Percentiles rank a stretch among this genome's conserved stretches.
Evolutionary conservation across 148 eudicot species (phyloP).

Genomic region (Silene uniflora): DNA sequence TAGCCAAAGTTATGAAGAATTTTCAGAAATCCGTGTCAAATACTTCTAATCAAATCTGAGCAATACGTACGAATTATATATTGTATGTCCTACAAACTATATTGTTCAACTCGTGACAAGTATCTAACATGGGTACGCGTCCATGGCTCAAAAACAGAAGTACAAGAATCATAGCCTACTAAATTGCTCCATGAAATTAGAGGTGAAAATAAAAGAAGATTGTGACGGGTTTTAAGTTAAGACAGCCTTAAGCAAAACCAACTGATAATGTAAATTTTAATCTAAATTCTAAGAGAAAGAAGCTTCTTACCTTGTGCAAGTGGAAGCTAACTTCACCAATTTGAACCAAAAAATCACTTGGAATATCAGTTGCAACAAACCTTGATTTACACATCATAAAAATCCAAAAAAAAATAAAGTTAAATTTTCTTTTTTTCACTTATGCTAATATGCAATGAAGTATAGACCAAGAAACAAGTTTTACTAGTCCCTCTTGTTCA

Average conservation of each 20-base stretch:
- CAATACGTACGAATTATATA: background rate
- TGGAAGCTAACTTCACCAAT: conserved; percentile 81
- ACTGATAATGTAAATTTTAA: too few relatives aligned
- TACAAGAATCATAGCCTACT: background rate
- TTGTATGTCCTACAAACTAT: background rate
- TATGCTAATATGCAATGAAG: too few relatives aligned
- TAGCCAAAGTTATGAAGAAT: too few relatives aligned
- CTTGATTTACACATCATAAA: conserved; percentile 22
- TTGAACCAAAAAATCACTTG: conserved; percentile 84
- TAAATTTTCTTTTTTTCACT: background rate
- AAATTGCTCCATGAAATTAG: too few relatives aligned
- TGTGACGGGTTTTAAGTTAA: too few relatives aligned
- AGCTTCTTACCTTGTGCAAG: conserved; percentile 69
- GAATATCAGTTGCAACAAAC: conserved; percentile 87
- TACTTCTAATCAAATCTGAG: background rate
- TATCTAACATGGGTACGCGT: background rate
- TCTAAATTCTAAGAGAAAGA: background rate
- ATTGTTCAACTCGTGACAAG: background rate
- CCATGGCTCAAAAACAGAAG: background rate
- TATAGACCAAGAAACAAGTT: too few relatives aligned
- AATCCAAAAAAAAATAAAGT: background rate
- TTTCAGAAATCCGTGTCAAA: background rate
- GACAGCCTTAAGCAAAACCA: too few relatives aligned
- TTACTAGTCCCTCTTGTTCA: too few relatives aligned
- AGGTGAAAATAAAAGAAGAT: too few relatives aligned